phyloP scores from a whole-genome alignment of 164 flowering plant species.

The Aristolochia contorta region DNA sequence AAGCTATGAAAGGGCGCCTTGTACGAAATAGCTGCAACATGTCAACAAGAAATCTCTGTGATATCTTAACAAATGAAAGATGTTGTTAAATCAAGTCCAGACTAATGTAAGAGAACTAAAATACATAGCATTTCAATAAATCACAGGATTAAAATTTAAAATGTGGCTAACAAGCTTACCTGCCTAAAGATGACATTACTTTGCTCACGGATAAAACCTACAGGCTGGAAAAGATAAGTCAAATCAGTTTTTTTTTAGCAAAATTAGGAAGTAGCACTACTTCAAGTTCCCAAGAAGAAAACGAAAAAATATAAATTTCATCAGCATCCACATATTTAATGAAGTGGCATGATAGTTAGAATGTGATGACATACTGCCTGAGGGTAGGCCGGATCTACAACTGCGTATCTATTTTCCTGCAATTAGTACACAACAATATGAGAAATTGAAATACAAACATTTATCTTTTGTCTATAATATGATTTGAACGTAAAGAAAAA shows the following conservation, averaged over 20 bases:
- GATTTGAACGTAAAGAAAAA: too few species aligned
- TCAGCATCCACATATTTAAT: too few species aligned
- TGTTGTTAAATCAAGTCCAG: background rate
- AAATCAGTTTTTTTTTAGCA: background rate
- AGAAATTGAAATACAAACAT: background rate
- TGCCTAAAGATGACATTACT: constrained; percentile 68
- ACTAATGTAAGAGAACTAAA: background rate
- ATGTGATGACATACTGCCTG: constrained; percentile 16
- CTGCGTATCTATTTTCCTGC: constrained; percentile 85
- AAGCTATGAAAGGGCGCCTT: constrained; percentile 87
- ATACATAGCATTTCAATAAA: background rate
- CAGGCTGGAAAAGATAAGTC: constrained; percentile 47
- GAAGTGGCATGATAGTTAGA: too few species aligned
- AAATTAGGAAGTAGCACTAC: background rate
- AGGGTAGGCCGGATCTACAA: constrained; percentile 81
- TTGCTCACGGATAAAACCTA: constrained; percentile 80
- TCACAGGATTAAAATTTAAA: too few species aligned
- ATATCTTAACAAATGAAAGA: too few species aligned
- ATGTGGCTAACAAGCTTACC: constrained; percentile 24
- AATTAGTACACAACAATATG: constrained; percentile 12
- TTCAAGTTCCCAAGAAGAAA: too few species aligned
- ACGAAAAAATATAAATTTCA: too few species aligned
- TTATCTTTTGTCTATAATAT: too few species aligned
- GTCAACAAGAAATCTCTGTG: too few species aligned
- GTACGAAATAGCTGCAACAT: constrained; percentile 55